These are phyloP conservation scores for Acacia pycnantha DNA, from an alignment of 331 rosid genomes.

Conservation along the genomic window DNA sequence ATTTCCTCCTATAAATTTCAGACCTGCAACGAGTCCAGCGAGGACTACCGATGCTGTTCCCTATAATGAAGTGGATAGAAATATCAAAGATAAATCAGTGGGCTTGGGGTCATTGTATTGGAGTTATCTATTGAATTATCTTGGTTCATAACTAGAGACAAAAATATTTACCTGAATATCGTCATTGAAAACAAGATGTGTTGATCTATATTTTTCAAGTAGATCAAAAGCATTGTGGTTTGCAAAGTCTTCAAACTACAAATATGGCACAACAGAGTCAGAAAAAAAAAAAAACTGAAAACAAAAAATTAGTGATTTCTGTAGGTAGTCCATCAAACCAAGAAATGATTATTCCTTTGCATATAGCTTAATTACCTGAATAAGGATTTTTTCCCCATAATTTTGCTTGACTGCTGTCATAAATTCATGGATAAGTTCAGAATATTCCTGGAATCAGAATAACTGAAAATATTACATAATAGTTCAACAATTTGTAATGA, in stretches of 20 bases:
- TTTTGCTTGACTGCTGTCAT: slow-evolving; percentile 89
- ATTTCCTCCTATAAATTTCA: slow-evolving; percentile 70
- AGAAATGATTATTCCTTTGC: slow-evolving; percentile 17
- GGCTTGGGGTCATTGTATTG: not conserved
- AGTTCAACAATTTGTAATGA: not conserved
- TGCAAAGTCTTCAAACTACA: slow-evolving; percentile 97
- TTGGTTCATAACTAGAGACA: not conserved
- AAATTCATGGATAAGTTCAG: slow-evolving; percentile 84
- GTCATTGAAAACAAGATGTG: slow-evolving; percentile 95
- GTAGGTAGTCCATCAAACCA: not conserved
- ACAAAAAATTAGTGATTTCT: slow-evolving; percentile 7
- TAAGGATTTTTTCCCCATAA: slow-evolving; percentile 88
- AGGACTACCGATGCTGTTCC: slow-evolving; percentile 99
- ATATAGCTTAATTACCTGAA: slow-evolving; percentile 63
- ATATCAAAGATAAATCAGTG: not conserved
- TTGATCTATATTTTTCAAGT: slow-evolving; percentile 80
- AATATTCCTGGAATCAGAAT: slow-evolving; percentile 64
- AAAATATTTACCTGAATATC: slow-evolving; percentile 75
- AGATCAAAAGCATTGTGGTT: slow-evolving; percentile 98
- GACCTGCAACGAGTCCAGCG: slow-evolving; percentile 84
- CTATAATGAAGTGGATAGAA: slow-evolving; percentile 45
- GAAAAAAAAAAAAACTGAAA: not conserved
- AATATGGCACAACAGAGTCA: slow-evolving; percentile 19
- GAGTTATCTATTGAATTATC: not conserved
- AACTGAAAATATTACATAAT: slow-evolving; percentile 16